A percentile compares a stretch with the other conserved stretches of the same genome.
Evolutionary conservation across 345 rosid genomes (phyloP).

Genomic region (Viola odorata): DNA sequence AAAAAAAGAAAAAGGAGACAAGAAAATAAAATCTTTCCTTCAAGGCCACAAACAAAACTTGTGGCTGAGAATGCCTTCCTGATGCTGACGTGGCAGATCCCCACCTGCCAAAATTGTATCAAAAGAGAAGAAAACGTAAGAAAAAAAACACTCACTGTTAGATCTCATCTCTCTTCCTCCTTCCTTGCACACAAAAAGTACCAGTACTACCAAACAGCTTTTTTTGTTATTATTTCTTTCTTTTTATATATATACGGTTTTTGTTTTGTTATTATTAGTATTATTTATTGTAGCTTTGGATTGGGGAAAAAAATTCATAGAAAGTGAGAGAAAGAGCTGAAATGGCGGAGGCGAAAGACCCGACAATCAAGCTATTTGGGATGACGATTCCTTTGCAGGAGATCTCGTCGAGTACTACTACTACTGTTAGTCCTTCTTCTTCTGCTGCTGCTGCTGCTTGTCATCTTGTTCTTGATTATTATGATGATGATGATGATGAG

Average conservation of each 20-base stretch:
- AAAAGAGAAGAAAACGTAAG: slow-evolving; percentile 28
- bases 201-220: too few species aligned
- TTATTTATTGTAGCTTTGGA: background rate
- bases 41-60: slow-evolving; percentile 55
- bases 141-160: slow-evolving; percentile 9
- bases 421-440: background rate
- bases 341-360: slow-evolving; percentile 76
- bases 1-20: slow-evolving; percentile 12
- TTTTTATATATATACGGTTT: background rate
- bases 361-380: slow-evolving; percentile 89
- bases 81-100: slow-evolving; percentile 48
- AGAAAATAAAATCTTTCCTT: slow-evolving; percentile 16
- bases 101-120: slow-evolving; percentile 35
- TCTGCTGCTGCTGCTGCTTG: too few species aligned
- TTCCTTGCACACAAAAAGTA: background rate
- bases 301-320: background rate
- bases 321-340: slow-evolving; percentile 8
- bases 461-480: too few species aligned
- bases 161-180: background rate
- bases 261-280: too few species aligned
- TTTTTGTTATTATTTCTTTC: background rate
- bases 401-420: slow-evolving; percentile 13
- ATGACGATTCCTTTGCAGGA: slow-evolving; percentile 74
- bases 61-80: slow-evolving; percentile 59
- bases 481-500: slow-evolving; percentile 16